phyloP scores from a whole-genome alignment of 2,329 filamentous ascomycete genomes.

The Aspergillus sergii region DNA sequence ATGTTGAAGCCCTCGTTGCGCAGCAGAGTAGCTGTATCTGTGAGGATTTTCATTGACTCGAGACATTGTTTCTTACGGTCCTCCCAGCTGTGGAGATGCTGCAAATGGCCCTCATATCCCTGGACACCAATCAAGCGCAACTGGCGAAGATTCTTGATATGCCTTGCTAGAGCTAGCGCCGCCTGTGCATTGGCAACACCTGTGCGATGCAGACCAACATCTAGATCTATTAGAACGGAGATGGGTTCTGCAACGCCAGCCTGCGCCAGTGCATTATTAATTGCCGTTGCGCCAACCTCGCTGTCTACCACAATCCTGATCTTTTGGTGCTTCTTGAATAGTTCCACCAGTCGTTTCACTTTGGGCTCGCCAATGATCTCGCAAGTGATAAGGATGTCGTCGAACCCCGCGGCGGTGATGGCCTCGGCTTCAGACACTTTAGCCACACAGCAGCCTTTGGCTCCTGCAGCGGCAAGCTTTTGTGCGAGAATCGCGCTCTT shows the following conservation, averaged over 20 bases:
- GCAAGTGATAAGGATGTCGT: slow-evolving; percentile 55
- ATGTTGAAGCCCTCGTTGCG: slow-evolving; percentile 48
- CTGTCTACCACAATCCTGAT: slow-evolving; percentile 55
- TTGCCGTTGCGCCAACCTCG: slow-evolving; percentile 47
- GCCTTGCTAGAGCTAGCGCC: slow-evolving; percentile 43
- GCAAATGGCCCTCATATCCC: slow-evolving; percentile 58
- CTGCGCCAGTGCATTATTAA: slow-evolving; percentile 45
- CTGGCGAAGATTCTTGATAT: slow-evolving; percentile 40
- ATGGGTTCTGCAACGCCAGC: slow-evolving; percentile 44
- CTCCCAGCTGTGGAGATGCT: slow-evolving; percentile 52
- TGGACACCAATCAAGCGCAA: slow-evolving; percentile 54
- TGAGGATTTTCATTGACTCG: slow-evolving; percentile 50
- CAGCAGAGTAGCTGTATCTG: slow-evolving; percentile 46
- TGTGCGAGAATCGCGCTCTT: slow-evolving; percentile 52
- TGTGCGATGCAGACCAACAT: slow-evolving; percentile 55
- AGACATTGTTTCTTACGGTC: slow-evolving; percentile 49
- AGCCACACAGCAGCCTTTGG: slow-evolving; percentile 55
- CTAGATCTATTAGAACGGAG: slow-evolving; percentile 50
- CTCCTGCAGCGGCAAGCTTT: slow-evolving; percentile 50
- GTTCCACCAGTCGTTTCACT: slow-evolving; percentile 49
- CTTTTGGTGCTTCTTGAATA: slow-evolving; percentile 42
- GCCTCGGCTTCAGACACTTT: slow-evolving; percentile 54
- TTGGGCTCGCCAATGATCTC: slow-evolving; percentile 54
- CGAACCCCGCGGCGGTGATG: slow-evolving; percentile 48
- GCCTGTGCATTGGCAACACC: slow-evolving; percentile 49